These are phyloP conservation scores for Mrakia gelida DNA, from an alignment of 768 basidiomycete genomes.

Conservation along the genomic window DNA sequence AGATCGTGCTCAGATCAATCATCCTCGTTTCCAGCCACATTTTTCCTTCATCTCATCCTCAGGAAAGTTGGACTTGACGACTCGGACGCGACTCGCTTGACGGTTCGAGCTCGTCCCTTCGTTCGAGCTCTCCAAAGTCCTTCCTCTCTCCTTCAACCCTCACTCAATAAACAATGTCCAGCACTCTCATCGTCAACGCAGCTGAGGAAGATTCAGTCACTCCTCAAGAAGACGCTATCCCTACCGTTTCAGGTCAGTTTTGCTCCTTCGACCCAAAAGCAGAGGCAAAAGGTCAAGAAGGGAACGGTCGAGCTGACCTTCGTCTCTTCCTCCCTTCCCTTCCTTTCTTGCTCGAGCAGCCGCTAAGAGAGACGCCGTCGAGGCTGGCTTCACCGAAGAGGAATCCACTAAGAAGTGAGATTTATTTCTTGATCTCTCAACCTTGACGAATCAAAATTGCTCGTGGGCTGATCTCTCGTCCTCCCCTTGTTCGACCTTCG, in stretches of 20 bases:
- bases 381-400: background rate
- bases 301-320: slow-evolving; percentile 9
- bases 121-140: background rate
- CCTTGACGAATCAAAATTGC: background rate
- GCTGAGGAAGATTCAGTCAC: slow-evolving; percentile 7
- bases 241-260: slow-evolving; percentile 4
- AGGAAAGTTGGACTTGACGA: too few relatives aligned
- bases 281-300: background rate
- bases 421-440: too few relatives aligned
- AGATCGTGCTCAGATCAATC: too few relatives aligned
- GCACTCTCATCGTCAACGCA: background rate
- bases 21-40: too few relatives aligned
- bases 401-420: slow-evolving; percentile 1
- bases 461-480: background rate
- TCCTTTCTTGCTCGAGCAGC: background rate
- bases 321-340: background rate
- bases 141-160: background rate
- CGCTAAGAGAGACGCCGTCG: background rate
- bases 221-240: background rate
- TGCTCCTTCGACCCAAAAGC: background rate
- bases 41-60: too few relatives aligned
- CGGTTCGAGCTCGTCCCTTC: background rate
- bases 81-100: too few relatives aligned
- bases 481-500: background rate
- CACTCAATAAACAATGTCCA: background rate